Conservation (phyloP, 2,329 filamentous ascomycete species). For the Fusarium heterosporum region DNA sequence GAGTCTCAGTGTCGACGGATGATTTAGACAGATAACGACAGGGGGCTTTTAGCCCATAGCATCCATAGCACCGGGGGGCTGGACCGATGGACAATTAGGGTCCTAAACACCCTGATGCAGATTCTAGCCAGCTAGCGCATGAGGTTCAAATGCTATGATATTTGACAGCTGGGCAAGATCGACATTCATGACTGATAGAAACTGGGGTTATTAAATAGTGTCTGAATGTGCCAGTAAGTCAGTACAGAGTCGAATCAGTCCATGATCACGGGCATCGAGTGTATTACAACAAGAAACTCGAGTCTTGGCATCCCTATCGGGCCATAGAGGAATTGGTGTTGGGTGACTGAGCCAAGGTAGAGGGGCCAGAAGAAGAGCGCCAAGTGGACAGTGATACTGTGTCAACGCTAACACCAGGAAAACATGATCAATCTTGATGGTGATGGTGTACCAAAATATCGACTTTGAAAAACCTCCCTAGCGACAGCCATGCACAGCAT, state of each 20-base stretch:
- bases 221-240: background rate
- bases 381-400: background rate
- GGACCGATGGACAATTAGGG: constrained; percentile 32
- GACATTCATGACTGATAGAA: background rate
- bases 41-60: constrained; percentile 21
- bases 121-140: constrained; percentile 36
- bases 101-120: constrained; percentile 12
- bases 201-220: background rate
- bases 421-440: constrained; percentile 6
- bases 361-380: constrained; percentile 4
- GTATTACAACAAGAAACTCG: constrained; percentile 23
- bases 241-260: background rate
- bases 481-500: background rate
- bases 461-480: background rate
- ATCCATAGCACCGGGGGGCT: constrained; percentile 28
- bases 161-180: constrained; percentile 1
- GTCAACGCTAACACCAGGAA: background rate
- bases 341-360: constrained; percentile 23
- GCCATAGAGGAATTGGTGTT: constrained; percentile 13
- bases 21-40: constrained; percentile 23
- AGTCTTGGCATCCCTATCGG: constrained; percentile 24
- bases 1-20: constrained; percentile 38
- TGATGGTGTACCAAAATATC: background rate
- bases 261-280: constrained; percentile 12
- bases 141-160: background rate